Conservation (phyloP, 768 basidiomycete species). For the Suillus subaureus region DNA sequence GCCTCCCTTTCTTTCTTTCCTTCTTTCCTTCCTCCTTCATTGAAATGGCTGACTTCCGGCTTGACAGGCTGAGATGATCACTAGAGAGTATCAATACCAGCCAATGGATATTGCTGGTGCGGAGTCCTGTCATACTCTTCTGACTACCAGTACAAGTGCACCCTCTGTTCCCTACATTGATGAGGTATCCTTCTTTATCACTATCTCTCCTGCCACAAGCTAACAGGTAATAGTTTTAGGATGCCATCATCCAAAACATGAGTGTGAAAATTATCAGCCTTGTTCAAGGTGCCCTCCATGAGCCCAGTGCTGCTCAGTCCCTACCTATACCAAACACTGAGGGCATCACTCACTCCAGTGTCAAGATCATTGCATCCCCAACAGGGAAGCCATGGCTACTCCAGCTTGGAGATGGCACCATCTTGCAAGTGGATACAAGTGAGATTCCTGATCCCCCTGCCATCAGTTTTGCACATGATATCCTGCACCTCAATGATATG, state of each 20-base stretch:
- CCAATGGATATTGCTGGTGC: neutral
- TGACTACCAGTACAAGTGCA: neutral
- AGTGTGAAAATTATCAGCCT: neutral
- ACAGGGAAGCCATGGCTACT: neutral
- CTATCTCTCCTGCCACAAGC: neutral
- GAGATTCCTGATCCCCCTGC: neutral
- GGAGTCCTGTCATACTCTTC: neutral
- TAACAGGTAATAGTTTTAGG: neutral
- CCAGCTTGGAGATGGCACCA: neutral
- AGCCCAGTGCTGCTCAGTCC: neutral
- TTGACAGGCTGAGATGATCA: neutral
- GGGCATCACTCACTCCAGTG: neutral
- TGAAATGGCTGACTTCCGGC: neutral
- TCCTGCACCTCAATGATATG: neutral
- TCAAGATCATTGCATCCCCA: neutral
- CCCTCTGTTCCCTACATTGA: neutral
- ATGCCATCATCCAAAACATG: neutral
- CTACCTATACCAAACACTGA: neutral
- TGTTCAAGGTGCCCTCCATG: neutral
- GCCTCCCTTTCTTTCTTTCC: neutral
- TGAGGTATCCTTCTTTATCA: neutral
- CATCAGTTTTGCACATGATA: neutral
- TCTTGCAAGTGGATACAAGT: neutral
- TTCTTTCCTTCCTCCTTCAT: neutral
- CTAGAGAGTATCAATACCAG: neutral